Percentiles rank a stretch among this genome's conserved stretches.
Conservation (phyloP, 108 stramenopile species). For the Schizochytrium sp. region DNA sequence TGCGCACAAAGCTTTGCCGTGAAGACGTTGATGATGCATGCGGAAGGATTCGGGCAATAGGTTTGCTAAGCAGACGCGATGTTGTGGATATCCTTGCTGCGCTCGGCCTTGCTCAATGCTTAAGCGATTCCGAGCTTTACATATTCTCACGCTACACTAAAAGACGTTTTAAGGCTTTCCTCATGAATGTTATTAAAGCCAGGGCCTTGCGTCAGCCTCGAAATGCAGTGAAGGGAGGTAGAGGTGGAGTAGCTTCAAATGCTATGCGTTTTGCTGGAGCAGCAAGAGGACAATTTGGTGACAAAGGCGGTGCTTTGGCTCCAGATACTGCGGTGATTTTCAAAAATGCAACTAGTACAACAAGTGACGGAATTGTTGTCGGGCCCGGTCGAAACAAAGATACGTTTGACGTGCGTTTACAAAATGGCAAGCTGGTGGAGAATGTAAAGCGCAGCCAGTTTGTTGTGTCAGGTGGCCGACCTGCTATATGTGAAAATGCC, state of each 20-base stretch:
- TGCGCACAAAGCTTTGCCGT: background rate
- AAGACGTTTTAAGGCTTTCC: background rate
- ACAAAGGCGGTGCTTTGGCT: background rate
- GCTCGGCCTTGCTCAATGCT: background rate
- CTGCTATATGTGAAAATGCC: background rate
- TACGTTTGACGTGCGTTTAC: background rate
- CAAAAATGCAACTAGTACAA: background rate
- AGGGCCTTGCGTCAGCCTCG: background rate
- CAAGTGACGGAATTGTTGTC: background rate
- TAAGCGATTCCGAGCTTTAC: constrained; percentile 19
- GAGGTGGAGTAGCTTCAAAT: background rate
- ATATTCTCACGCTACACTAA: background rate
- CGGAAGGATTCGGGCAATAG: background rate
- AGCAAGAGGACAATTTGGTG: background rate
- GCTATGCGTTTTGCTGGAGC: background rate
- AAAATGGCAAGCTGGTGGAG: background rate
- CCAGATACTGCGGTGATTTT: background rate
- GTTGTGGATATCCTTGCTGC: background rate
- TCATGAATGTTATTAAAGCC: background rate
- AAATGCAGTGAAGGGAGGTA: background rate
- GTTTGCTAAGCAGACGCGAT: background rate
- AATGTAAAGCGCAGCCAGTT: background rate
- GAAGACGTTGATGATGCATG: constrained; percentile 36
- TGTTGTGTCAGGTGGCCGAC: background rate
- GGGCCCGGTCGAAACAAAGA: background rate